These are phyloP conservation scores for Candida verbasci DNA, from an alignment of 805 yeast genomes.

Conservation along the genomic window DNA sequence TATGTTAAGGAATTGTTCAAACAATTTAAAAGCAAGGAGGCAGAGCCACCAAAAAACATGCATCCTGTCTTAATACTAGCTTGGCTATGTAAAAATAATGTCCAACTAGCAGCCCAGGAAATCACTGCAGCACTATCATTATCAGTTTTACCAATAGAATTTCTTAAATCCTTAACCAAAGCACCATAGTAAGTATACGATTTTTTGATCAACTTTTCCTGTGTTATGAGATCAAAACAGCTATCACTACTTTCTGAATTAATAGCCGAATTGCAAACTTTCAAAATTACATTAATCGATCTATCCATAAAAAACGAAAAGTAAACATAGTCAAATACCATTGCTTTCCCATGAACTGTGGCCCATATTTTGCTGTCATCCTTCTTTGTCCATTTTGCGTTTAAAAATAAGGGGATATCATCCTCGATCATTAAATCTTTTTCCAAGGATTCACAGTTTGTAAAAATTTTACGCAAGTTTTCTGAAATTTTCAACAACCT, in stretches of 20 bases:
- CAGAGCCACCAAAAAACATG: conserved; percentile 31
- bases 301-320: conserved; percentile 35
- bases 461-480: background rate
- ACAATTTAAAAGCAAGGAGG: conserved; percentile 23
- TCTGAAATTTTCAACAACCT: background rate
- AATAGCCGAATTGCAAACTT: conserved; percentile 9
- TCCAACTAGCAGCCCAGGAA: conserved; percentile 33
- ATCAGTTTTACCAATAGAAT: conserved; percentile 24
- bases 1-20: conserved; percentile 17
- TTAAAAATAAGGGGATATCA: background rate
- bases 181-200: conserved; percentile 31
- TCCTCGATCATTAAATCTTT: background rate
- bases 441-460: background rate
- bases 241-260: conserved; percentile 10
- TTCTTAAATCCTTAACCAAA: conserved; percentile 30
- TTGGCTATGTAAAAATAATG: conserved; percentile 28
- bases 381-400: conserved; percentile 23
- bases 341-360: conserved; percentile 24
- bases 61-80: conserved; percentile 29
- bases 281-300: conserved; percentile 23
- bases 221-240: conserved; percentile 25
- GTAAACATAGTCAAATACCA: conserved; percentile 22
- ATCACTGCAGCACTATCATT: conserved; percentile 35
- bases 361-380: conserved; percentile 26
- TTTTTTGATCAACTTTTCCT: conserved; percentile 25